Evolutionary conservation across 2,329 filamentous ascomycete genomes (phyloP), one percentile per base, ranked within the genome.

Genomic region (Exserohilum turcica): DNA sequence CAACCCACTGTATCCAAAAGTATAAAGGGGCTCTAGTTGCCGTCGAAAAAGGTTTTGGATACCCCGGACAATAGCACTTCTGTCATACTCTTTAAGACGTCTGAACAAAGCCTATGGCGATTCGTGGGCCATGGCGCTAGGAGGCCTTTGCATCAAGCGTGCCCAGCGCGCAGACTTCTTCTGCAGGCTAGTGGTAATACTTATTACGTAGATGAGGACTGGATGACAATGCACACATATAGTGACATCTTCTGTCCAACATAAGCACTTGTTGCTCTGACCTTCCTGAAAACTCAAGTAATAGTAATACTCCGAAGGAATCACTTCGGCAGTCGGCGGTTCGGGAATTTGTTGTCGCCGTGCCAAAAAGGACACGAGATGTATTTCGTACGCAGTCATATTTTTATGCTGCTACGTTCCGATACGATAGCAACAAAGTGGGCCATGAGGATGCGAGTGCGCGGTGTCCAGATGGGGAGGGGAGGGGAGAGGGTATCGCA

Each of bases 71-170:
- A 9, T 35, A 18, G 9, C 6, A 13, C 27, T 39, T 46, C 6
- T 28, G 32, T 36, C 21, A 48, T 33, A 38, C 43, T 12, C n/a
- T 39, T 33, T 19, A 43, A 43, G 52, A n/a, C n/a, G 43, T 47
- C 48, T 16, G 48, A 28, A n/a, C 6, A 29, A 39, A 28, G 35
- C 35, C 44, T 50, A 5, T 31, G 7, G 21, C 21, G 7, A 50
- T 39, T 52, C 47, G 18, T 43, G 8, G 36, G 31, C 13, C 16
- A 24, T 40, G 28, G 35, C 16, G 21, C 28, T 15, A 38, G 9
- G 18, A 33, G 13, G 27, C 28, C 18, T 37, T 12, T 15, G 16
- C 8, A 8, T 3, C 4, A 6, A 38, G 2, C 3, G 12, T 28
- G n/a, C 6, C 4, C 7, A 38, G 16, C 40, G 13, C 16, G n/a